Evolutionary conservation across 495 filamentous ascomycete genomes (phyloP), one percentile per base, ranked within the genome.

Genomic region (Niebla homalea): DNA sequence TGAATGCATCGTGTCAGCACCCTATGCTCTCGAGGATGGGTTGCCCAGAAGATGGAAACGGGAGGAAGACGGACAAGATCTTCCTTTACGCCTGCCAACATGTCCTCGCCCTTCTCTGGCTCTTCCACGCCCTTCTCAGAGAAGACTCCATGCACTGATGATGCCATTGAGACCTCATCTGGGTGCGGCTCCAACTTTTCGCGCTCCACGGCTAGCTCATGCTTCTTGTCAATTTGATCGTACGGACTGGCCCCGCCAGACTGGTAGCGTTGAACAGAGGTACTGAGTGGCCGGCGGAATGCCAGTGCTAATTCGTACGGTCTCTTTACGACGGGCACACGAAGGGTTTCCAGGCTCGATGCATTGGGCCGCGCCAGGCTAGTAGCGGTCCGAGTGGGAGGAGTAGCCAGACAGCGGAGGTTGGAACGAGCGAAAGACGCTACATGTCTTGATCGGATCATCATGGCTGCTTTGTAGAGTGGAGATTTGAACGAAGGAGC

Each of bases 1-100:
- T 53, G 22, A 41, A 55, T 4, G 1, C 11, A 23, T 1, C 25
- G 41, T 21, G 12, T 56, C 20, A 59, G 47, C 36, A 18, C 14
- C 1, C 21, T 43, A 8, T 15, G 4, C 23, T 22, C 3, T 32
- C 3, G 16, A 12, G 14, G 8, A 16, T 18, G n/a, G 7, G 14
- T 8, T 12, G 10, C 1, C 20, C 23, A 18, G 37, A 12, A 44
- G 23, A 5, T 19, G 22, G 35, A 10, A 37, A 32, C 38, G 52
- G 37, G 8, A 36, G 36, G 19, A 45, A 35, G 41, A 67, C 83
- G 23, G 78, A 92, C 89, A 52, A 92, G 46, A 63, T 97, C 90
- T 20, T 70, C 58, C 60, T 73, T 81, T 40, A 95, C 67, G 36
- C 79, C 84, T 43, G 72, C 73, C 62, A 80, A 67, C 69, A 90